Conservation (phyloP, 345 rosid species). For the Carallia pectinifolia region DNA sequence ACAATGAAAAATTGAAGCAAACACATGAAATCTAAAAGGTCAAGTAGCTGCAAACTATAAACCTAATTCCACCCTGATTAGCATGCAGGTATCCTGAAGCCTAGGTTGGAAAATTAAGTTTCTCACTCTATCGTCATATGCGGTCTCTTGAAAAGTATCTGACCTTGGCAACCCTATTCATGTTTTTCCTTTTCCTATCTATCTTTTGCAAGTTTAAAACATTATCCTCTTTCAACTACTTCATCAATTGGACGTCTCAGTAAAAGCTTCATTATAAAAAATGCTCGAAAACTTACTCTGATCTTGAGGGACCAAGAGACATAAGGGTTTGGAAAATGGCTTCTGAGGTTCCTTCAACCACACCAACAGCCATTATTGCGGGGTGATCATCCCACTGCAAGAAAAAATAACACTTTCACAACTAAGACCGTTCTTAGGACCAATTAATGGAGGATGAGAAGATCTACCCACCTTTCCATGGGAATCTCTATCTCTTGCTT, state of each 20-base stretch:
- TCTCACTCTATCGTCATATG: too few relatives aligned
- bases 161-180: too few relatives aligned
- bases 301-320: conserved; percentile 97
- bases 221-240: background rate
- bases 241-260: background rate
- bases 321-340: conserved; percentile 86
- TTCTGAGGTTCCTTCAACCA: conserved; percentile 91
- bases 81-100: too few relatives aligned
- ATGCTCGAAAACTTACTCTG: conserved; percentile 51
- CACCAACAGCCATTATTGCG: conserved; percentile 97
- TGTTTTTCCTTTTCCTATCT: too few relatives aligned
- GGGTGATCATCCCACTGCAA: conserved; percentile 94
- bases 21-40: too few relatives aligned
- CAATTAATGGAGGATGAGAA: conserved; percentile 11
- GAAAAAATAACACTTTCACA: conserved; percentile 3
- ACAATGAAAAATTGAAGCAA: background rate
- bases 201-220: too few relatives aligned
- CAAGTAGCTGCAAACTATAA: too few relatives aligned
- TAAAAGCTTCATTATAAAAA: conserved; percentile 1
- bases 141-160: too few relatives aligned
- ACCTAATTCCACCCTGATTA: too few relatives aligned
- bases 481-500: conserved; percentile 82
- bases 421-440: conserved; percentile 5
- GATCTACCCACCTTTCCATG: conserved; percentile 55
- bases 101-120: too few relatives aligned